These are phyloP conservation scores for Hsuehochloa calcarea DNA, from an alignment of 176 grass and related monocot genomes.

Conservation along the genomic window DNA sequence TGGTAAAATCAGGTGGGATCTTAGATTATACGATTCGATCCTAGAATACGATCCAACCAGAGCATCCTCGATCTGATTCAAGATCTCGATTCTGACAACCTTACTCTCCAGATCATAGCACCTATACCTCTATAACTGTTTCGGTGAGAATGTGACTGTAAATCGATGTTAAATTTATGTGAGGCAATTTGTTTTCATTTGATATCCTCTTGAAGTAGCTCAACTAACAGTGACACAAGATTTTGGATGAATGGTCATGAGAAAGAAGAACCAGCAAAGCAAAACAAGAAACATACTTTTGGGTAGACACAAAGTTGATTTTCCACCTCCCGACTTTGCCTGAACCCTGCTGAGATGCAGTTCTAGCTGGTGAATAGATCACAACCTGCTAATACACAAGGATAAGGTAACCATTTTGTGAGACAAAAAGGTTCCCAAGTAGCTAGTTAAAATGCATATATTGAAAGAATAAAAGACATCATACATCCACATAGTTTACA, in stretches of 20 bases:
- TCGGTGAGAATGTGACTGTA: not conserved
- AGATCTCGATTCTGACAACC: too few relatives aligned
- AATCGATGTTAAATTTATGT: not conserved
- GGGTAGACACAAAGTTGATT: conserved; percentile 95
- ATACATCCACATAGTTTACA: not conserved
- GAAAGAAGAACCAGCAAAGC: conserved; percentile 15
- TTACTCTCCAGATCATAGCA: not conserved
- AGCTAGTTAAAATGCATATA: not conserved
- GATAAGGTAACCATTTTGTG: conserved; percentile 4
- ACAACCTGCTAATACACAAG: conserved; percentile 59
- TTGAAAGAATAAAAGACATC: not conserved
- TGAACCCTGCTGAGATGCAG: conserved; percentile 92
- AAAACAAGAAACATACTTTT: conserved; percentile 70
- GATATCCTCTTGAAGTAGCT: not conserved
- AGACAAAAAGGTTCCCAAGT: not conserved
- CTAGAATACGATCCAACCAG: too few relatives aligned
- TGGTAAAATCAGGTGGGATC: too few relatives aligned
- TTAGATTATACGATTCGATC: too few relatives aligned
- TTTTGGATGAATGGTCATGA: not conserved
- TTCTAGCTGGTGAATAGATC: conserved; percentile 97
- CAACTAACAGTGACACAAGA: not conserved
- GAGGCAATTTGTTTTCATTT: not conserved
- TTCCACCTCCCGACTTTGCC: conserved; percentile 94
- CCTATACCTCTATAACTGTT: not conserved
- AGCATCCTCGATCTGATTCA: too few relatives aligned